Conservation (phyloP, 257 asterid genomes). For the Paulownia fortunei region DNA sequence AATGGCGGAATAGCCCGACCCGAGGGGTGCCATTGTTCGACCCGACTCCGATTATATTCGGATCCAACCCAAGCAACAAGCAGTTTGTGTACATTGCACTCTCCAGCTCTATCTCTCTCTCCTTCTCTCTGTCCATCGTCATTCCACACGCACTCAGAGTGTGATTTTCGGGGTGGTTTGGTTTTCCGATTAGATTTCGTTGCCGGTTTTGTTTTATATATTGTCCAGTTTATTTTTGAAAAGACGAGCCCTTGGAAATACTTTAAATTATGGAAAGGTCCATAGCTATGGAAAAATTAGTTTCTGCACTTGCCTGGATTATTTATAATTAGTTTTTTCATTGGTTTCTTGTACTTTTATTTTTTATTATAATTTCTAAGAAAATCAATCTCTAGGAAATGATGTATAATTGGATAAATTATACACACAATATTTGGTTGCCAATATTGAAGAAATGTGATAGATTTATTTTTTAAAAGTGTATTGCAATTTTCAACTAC, state of each 20-base stretch:
- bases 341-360: too few species aligned
- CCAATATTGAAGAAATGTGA: too few species aligned
- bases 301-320: conserved; percentile 20
- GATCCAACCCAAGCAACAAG: conserved; percentile 95
- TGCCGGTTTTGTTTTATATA: conserved; percentile 29
- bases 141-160: conserved; percentile 48
- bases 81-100: conserved; percentile 99
- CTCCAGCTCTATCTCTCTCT: conserved; percentile 98
- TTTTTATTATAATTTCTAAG: too few species aligned
- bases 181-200: conserved; percentile 44
- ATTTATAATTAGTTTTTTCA: background rate
- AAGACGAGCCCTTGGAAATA: conserved; percentile 21
- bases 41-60: conserved; percentile 85
- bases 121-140: conserved; percentile 99
- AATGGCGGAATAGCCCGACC: conserved; percentile 94
- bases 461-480: too few species aligned
- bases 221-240: conserved; percentile 26
- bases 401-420: too few species aligned
- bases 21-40: conserved; percentile 85
- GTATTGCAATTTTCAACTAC: background rate
- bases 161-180: conserved; percentile 34
- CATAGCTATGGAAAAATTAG: background rate
- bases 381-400: too few species aligned
- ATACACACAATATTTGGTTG: too few species aligned
- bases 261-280: conserved; percentile 26